Conservation (phyloP, 306 rosid genomes). For the Senna siamea region DNA sequence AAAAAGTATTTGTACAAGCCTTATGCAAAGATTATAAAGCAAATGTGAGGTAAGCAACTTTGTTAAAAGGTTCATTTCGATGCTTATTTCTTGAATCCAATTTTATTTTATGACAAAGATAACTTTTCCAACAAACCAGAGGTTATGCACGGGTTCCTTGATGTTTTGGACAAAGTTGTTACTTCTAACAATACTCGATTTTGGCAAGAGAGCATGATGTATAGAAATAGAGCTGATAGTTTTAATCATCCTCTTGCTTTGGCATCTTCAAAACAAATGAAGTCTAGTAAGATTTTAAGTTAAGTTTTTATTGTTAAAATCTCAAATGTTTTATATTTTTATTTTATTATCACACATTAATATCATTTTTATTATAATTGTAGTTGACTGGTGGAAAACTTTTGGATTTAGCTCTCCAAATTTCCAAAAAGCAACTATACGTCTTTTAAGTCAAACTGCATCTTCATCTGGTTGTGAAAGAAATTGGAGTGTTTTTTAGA, state of each 20-base stretch:
- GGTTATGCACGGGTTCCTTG: background rate
- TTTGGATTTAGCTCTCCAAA: background rate
- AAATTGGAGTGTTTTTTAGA: constrained; percentile 19
- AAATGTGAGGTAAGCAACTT: background rate
- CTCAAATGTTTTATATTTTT: too few relatives aligned
- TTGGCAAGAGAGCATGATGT: background rate
- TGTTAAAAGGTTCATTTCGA: background rate
- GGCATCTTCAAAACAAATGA: background rate
- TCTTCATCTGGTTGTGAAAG: constrained; percentile 6
- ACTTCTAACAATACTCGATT: background rate
- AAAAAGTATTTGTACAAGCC: background rate
- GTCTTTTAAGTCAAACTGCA: background rate
- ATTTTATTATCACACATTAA: too few relatives aligned
- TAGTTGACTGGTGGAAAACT: too few relatives aligned
- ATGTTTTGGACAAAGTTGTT: background rate
- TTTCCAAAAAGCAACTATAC: background rate
- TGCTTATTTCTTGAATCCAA: background rate
- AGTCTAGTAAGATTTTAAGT: too few relatives aligned
- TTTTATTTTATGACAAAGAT: background rate
- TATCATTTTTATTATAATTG: too few relatives aligned
- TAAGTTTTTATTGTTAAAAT: too few relatives aligned
- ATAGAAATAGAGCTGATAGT: background rate
- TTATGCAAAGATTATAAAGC: background rate
- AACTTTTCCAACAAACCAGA: background rate
- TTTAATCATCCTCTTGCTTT: background rate